Percentiles rank a stretch among this genome's conserved stretches.
These are phyloP conservation scores for Amaranthus palmeri DNA, from an alignment of 148 eudicot species.

Conservation along the genomic window DNA sequence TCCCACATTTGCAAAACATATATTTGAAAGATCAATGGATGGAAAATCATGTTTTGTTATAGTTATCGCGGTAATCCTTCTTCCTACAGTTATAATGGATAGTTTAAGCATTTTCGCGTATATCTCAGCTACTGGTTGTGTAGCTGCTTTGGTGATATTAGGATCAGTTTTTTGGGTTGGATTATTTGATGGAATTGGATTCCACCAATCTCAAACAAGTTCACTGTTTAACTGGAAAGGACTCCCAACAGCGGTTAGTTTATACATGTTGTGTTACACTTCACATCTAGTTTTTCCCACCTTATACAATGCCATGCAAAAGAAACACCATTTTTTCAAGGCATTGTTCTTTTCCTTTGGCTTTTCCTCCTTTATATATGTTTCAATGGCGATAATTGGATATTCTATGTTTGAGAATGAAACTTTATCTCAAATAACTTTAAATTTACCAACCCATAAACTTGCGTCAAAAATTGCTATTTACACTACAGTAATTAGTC, in stretches of 20 bases:
- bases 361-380: neutral
- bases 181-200: conserved; percentile 47
- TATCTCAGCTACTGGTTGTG: neutral
- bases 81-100: neutral
- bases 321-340: conserved; percentile 42
- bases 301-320: conserved; percentile 51
- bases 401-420: conserved; percentile 1
- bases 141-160: conserved; percentile 40
- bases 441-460: no score
- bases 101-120: neutral
- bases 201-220: conserved; percentile 27
- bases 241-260: conserved; percentile 44
- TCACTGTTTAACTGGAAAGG: conserved; percentile 35
- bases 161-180: conserved; percentile 44
- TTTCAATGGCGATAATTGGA: conserved; percentile 13
- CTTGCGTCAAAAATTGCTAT: no score
- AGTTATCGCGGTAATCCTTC: neutral
- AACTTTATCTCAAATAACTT: conserved; percentile 8
- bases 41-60: conserved; percentile 5
- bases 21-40: neutral
- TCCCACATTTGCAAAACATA: neutral
- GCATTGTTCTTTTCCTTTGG: neutral
- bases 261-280: conserved; percentile 59
- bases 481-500: no score
- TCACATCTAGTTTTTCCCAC: conserved; percentile 65